Evolutionary conservation across 2,329 filamentous ascomycete genomes (phyloP), one percentile per base, ranked within the genome.

Genomic region (Teratosphaeria destructans): DNA sequence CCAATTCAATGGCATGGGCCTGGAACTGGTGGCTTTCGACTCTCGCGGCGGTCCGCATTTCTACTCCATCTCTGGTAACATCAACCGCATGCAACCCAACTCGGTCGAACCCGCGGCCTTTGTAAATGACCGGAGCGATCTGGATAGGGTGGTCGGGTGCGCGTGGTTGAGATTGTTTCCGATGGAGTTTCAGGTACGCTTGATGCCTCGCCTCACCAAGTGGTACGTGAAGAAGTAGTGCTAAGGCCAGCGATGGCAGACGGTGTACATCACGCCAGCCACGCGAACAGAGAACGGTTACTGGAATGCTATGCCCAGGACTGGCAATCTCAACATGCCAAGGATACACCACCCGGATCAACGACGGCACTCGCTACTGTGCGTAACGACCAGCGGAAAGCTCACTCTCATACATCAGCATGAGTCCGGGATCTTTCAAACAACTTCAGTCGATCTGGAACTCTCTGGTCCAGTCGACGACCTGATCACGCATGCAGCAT

Each of bases 11-110:
- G 84, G 86, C 14, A 81, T 82, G 5, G 87, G 84, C 39, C 85
- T 86, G 2, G 94, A 97, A 66, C 79, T 99, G 58, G 92, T 91
- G 2, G 82, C 94, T 19, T 81, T 94, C 61, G 93, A 97, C 73
- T 81, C 85, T 32, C 83, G 85, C 27, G 94, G 93, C 5, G 83
- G 89, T 60, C 82, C 96, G 26, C 82, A 85, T 61, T 85, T 96
- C 57, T 81, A 92, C 65, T 85, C 82, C 54, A 86, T 91, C 65
- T 81, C 82, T 16, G 82, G 86, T 62, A 84, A 85, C 7, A 75
- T 96, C 54, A 95, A 96, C 69, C 83, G 85, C 57, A 83, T 92
- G 59, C 82, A 80, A 35, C 72, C 83, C 10, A 79, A 80, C 56
- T 82, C 85, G 52, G 81, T 26, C 67, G 54, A 57, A 35, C 55